Evolutionary conservation across 1,139 yeast genomes (phyloP).

Genomic region (Hansenula anomala): DNA sequence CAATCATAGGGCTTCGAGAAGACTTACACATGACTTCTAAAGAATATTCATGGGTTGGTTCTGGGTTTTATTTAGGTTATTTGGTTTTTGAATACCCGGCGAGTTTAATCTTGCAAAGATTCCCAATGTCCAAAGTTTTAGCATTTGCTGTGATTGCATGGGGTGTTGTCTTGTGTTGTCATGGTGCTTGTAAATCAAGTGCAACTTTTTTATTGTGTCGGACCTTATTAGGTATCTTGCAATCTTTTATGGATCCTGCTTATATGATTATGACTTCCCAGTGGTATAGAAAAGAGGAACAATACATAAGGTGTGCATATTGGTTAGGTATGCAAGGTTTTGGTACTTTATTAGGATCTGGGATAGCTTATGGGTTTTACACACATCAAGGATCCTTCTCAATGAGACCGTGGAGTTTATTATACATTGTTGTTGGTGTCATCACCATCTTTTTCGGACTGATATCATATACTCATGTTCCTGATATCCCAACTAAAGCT

Average conservation of each 20-base stretch:
- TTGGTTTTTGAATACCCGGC: slow-evolving; percentile 41
- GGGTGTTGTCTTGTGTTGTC: slow-evolving; percentile 41
- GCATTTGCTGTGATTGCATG: slow-evolving; percentile 37
- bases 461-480: slow-evolving; percentile 37
- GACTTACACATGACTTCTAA: slow-evolving; percentile 24
- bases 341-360: slow-evolving; percentile 38
- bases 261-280: slow-evolving; percentile 48
- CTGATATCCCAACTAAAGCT: slow-evolving; percentile 43
- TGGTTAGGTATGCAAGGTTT: slow-evolving; percentile 51
- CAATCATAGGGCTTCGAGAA: slow-evolving; percentile 36
- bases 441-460: slow-evolving; percentile 43
- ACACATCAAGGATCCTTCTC: slow-evolving; percentile 26
- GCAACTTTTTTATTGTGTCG: slow-evolving; percentile 39
- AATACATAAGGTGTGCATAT: slow-evolving; percentile 40
- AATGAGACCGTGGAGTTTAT: slow-evolving; percentile 40
- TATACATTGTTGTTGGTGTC: slow-evolving; percentile 41
- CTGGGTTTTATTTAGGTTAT: slow-evolving; percentile 48
- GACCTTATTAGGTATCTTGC: slow-evolving; percentile 42
- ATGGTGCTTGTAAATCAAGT: slow-evolving; percentile 32
- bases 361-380: slow-evolving; percentile 31
- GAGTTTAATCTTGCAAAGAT: slow-evolving; percentile 42
- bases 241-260: slow-evolving; percentile 45
- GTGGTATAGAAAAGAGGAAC: slow-evolving; percentile 50
- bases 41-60: slow-evolving; percentile 39
- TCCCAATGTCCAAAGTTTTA: slow-evolving; percentile 38